Evolutionary conservation across 495 filamentous ascomycete genomes (phyloP).

Genomic region (Beverwykella pulmonaria): DNA sequence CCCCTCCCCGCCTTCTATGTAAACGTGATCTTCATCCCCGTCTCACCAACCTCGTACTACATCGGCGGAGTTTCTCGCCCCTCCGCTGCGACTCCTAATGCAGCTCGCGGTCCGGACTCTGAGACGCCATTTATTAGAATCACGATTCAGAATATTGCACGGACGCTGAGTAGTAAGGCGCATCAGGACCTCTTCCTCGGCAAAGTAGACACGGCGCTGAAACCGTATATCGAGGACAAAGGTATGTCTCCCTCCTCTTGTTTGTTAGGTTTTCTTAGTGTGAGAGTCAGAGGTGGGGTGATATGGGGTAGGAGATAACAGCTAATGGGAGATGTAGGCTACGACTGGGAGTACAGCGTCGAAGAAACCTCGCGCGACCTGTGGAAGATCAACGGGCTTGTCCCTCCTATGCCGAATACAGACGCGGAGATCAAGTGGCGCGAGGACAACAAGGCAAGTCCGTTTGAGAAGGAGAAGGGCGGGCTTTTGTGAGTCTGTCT

Average conservation of each 20-base stretch:
- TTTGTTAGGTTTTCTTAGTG: too few species aligned
- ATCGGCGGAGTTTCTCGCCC: constrained; percentile 26
- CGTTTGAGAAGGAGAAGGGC: constrained; percentile 23
- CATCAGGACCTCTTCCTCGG: constrained; percentile 6
- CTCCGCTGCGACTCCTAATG: background rate
- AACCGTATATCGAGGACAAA: constrained; percentile 44
- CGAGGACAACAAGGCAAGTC: constrained; percentile 21
- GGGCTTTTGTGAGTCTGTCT: constrained; percentile 1
- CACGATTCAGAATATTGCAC: constrained; percentile 44
- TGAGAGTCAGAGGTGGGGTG: background rate
- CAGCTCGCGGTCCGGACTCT: constrained; percentile 11
- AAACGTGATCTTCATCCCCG: constrained; percentile 42
- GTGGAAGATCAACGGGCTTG: constrained; percentile 38
- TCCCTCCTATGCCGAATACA: constrained; percentile 31
- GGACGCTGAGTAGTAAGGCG: constrained; percentile 24
- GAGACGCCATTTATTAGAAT: constrained; percentile 45
- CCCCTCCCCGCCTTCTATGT: constrained; percentile 50
- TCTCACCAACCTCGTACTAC: constrained; percentile 39
- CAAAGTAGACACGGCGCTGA: constrained; percentile 37
- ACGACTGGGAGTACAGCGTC: constrained; percentile 48
- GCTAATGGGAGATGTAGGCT: constrained; percentile 30
- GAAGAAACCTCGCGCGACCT: constrained; percentile 45
- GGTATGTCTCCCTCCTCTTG: background rate
- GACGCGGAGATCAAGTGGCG: constrained; percentile 33
- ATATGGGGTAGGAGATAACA: background rate